Percentiles rank a stretch among this genome's conserved stretches.
These are phyloP conservation scores for Silene coronaria DNA, from an alignment of 179 eudicot genomes.

Conservation along the genomic window DNA sequence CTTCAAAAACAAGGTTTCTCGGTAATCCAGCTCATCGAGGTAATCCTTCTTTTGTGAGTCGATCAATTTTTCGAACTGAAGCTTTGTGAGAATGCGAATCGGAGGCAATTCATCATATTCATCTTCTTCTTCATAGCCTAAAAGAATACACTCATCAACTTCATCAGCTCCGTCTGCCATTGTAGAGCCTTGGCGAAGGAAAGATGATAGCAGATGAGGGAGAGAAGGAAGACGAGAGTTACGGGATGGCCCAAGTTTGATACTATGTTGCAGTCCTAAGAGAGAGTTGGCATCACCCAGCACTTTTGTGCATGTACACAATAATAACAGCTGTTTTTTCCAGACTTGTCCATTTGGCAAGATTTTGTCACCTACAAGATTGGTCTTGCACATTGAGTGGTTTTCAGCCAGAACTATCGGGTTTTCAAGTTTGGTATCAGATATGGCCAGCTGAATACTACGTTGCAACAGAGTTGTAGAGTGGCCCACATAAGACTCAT, in stretches of 20 bases:
- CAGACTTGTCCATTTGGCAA: conserved; percentile 88
- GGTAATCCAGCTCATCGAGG: conserved; percentile 88
- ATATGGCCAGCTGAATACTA: conserved; percentile 63
- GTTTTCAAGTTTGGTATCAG: conserved; percentile 73
- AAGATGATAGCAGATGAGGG: conserved; percentile 84
- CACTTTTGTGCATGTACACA: conserved; percentile 77
- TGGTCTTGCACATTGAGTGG: conserved; percentile 59
- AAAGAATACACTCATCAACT: conserved; percentile 33
- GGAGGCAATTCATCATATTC: conserved; percentile 92
- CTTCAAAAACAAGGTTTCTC: conserved; percentile 82
- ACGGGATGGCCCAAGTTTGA: conserved; percentile 57
- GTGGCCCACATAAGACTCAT: conserved; percentile 59
- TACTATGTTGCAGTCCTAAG: conserved; percentile 56
- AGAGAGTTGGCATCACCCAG: conserved; percentile 68
- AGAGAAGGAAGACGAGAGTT: conserved; percentile 59
- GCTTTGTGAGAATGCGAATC: conserved; percentile 66
- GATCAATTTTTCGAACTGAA: conserved; percentile 64
- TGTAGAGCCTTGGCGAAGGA: conserved; percentile 51
- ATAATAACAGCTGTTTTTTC: conserved; percentile 62
- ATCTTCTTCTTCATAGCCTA: conserved; percentile 63
- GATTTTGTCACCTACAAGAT: conserved; percentile 63
- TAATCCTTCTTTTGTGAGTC: conserved; percentile 65
- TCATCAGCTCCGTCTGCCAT: conserved; percentile 38
- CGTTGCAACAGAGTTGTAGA: conserved; percentile 65
- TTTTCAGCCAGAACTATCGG: conserved; percentile 82